These are phyloP conservation scores for Fomes fomentarius DNA, from an alignment of 1,284 basidiomycete genomes.

Conservation along the genomic window DNA sequence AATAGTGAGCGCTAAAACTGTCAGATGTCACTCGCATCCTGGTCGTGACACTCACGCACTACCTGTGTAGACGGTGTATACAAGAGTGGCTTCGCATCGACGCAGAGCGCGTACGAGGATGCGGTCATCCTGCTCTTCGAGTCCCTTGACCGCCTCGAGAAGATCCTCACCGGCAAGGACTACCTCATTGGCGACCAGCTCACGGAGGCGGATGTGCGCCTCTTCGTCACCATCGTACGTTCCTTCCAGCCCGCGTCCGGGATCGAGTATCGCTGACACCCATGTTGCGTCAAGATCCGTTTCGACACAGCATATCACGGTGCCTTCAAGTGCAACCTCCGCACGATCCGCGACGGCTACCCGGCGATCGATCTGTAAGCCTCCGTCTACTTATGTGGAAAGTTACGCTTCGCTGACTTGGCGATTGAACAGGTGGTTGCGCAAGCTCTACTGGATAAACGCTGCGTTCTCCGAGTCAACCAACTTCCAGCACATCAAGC, in stretches of 20 bases:
- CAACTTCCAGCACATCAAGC: conserved; percentile 89
- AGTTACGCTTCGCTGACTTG: too few relatives aligned
- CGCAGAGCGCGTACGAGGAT: conserved; percentile 81
- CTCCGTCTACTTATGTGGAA: neutral
- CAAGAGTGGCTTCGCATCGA: conserved; percentile 87
- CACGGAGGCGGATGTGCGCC: conserved; percentile 91
- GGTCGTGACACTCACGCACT: neutral
- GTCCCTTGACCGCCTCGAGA: conserved; percentile 83
- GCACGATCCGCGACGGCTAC: conserved; percentile 79
- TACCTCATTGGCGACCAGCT: conserved; percentile 83
- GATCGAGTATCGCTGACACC: too few relatives aligned
- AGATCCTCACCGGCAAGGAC: conserved; percentile 75
- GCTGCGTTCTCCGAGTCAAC: conserved; percentile 89
- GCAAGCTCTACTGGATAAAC: conserved; percentile 91
- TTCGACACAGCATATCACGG: conserved; percentile 90
- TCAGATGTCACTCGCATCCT: neutral
- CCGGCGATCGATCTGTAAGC: conserved; percentile 73
- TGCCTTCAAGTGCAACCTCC: conserved; percentile 95
- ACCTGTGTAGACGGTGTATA: conserved; percentile 76
- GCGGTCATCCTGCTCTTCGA: conserved; percentile 77
- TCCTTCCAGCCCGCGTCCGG: conserved; percentile 9
- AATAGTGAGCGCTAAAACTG: conserved; percentile 64
- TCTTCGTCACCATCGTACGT: conserved; percentile 89
- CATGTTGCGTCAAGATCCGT: conserved; percentile 22
- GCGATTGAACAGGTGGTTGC: conserved; percentile 65